Evolutionary conservation across 2,329 filamentous ascomycete genomes (phyloP).

Genomic region (Ceratocystiopsis sp.): DNA sequence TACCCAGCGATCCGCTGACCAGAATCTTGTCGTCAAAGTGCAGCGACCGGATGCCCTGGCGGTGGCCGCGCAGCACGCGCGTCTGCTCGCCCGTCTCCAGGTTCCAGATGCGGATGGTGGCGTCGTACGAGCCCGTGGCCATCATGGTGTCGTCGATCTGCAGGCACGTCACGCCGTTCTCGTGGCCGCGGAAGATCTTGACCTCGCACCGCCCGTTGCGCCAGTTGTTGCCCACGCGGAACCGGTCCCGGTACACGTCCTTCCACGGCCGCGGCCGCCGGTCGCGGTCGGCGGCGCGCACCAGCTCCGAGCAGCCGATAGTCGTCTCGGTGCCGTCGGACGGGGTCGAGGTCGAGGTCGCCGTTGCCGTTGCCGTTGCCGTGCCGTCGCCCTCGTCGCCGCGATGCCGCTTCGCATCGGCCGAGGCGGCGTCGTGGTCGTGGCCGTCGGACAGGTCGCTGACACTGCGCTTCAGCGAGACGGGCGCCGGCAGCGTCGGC

Average conservation of each 20-base stretch:
- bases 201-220: conserved; percentile 81
- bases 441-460: conserved; percentile 9
- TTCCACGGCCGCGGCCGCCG: conserved; percentile 67
- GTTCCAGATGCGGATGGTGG: conserved; percentile 92
- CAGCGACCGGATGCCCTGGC: conserved; percentile 66
- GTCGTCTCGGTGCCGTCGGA: too few species aligned
- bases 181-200: conserved; percentile 69
- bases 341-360: too few species aligned
- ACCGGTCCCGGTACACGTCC: conserved; percentile 83
- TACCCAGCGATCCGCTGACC: conserved; percentile 78
- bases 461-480: conserved; percentile 19
- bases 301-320: not conserved
- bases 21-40: conserved; percentile 89
- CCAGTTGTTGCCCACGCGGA: conserved; percentile 95
- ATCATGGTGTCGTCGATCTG: conserved; percentile 69
- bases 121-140: conserved; percentile 87
- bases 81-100: conserved; percentile 74
- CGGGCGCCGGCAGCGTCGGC: conserved; percentile 15
- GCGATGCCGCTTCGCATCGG: conserved; percentile 19
- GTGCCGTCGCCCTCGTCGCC: conserved; percentile 9
- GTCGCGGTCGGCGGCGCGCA: conserved; percentile 13
- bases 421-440: conserved; percentile 12
- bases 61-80: conserved; percentile 71
- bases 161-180: conserved; percentile 59
- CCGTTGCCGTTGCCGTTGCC: too few species aligned